Evolutionary conservation across 2,329 filamentous ascomycete genomes (phyloP).

Genomic region (Coniochaeta sp.): DNA sequence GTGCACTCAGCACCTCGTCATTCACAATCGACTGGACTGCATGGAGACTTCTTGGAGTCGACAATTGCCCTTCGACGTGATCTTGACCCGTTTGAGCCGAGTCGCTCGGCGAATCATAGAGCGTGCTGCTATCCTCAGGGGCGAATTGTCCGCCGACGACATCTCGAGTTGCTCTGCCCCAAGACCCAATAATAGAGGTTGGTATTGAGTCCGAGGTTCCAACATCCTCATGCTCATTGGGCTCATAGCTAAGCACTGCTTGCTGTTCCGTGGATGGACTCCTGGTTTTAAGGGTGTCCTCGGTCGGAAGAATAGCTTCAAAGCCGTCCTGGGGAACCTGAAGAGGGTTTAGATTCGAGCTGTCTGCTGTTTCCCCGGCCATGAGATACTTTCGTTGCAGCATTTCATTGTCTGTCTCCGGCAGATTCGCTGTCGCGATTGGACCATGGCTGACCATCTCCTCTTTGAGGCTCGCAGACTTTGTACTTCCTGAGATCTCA

Average conservation of each 20-base stretch:
- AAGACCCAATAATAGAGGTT: conserved; percentile 1
- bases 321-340: not conserved
- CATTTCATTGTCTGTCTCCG: not conserved
- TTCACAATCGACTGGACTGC: not conserved
- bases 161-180: not conserved
- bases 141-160: not conserved
- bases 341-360: not conserved
- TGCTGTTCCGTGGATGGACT: not conserved
- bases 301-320: not conserved
- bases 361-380: not conserved
- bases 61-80: not conserved
- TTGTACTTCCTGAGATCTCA: not conserved
- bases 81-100: not conserved
- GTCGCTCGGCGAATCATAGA: not conserved
- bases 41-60: not conserved
- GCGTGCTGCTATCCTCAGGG: not conserved
- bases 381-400: not conserved
- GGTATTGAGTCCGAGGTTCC: not conserved
- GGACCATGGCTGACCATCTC: not conserved
- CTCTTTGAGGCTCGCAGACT: not conserved
- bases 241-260: no score
- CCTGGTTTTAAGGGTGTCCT: not conserved
- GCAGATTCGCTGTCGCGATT: not conserved
- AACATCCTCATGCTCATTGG: not conserved
- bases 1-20: not conserved